Conservation (phyloP, 2,329 filamentous ascomycete species). For the Aspergillus sp. region DNA sequence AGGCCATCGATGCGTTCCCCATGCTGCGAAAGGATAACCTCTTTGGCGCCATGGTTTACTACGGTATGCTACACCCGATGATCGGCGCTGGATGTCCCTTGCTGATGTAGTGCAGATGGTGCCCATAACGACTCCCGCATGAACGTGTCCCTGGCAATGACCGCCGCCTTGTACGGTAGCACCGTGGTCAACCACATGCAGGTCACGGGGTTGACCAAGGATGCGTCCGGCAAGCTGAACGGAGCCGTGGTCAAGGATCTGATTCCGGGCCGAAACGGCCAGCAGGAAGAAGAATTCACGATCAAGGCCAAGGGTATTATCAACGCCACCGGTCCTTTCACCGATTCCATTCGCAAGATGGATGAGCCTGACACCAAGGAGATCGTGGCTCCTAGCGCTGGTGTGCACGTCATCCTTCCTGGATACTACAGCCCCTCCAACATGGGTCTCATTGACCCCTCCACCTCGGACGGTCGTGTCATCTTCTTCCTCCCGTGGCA, state of each 20-base stretch:
- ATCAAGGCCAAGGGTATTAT: slow-evolving; percentile 79
- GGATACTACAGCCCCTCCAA: slow-evolving; percentile 82
- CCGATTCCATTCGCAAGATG: slow-evolving; percentile 80
- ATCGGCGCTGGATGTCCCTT: not conserved
- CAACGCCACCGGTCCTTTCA: slow-evolving; percentile 87
- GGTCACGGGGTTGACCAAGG: slow-evolving; percentile 73
- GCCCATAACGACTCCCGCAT: slow-evolving; percentile 90
- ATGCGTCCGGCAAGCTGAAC: slow-evolving; percentile 68
- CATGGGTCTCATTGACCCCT: slow-evolving; percentile 85
- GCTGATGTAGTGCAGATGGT: slow-evolving; percentile 57
- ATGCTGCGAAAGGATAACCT: slow-evolving; percentile 81
- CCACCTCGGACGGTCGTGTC: slow-evolving; percentile 82
- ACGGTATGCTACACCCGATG: slow-evolving; percentile 49
- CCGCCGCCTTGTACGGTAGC: slow-evolving; percentile 79
- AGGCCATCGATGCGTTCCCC: slow-evolving; percentile 81
- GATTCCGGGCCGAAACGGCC: slow-evolving; percentile 64
- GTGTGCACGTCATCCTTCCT: slow-evolving; percentile 82
- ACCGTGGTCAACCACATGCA: slow-evolving; percentile 83
- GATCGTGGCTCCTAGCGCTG: slow-evolving; percentile 81
- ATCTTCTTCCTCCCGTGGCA: slow-evolving; percentile 95
- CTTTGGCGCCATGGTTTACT: slow-evolving; percentile 82
- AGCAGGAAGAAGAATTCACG: slow-evolving; percentile 61
- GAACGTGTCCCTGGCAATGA: slow-evolving; percentile 87
- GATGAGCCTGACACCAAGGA: slow-evolving; percentile 70
- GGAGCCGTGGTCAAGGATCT: slow-evolving; percentile 73